Base-by-base conservation (phyloP, 2,329 filamentous ascomycete species). In the Ascochyta lentis region DNA sequence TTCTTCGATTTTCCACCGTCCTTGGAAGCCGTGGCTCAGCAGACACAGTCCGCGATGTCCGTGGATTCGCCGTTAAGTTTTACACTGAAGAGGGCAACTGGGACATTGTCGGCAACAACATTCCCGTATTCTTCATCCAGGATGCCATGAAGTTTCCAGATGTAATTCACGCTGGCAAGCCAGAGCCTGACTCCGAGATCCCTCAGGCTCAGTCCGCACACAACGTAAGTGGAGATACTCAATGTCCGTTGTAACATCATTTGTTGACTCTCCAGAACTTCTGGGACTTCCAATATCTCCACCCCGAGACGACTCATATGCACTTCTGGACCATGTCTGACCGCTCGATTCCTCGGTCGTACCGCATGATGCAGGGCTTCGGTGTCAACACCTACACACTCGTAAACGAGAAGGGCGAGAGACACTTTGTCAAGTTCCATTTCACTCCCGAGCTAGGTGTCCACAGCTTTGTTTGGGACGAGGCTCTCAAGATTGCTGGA, bases 341-440 rank as follows among this genome's bases (percentile, higher is more conserved):
- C 70, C 83, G 89, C 26, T 81, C 82, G 0, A 91, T 91, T 52
- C 90, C 90, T 1, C 84, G 89, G 2, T 91, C 88, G 0, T 92
- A 83, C 76, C 86, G 90, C 23, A 92, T 92, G 89, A 92, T 94
- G 88, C 89, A 94, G 63, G 90, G 90, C 0, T 94, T 93, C 54
- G 90, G 90, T 49, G 90, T 94, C 64, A 92, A 94, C 75, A 93
- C 91, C 0, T 94, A 81, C 66, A 89, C 84, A 0, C 80, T 92
- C 2, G 79, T 81, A 58, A 92, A 92, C 57, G 83, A 81, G 23
- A 81, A 89, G 61, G 89, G 89, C 22, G 84, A 90, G 70, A 82
- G 87, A 1, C 81, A 84, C 53, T 92, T 92, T 62, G 88, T 91
- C 73, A 94, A 94, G 76, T 93, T 92, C 70, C 85, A 88, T 70